These are phyloP conservation scores for Macroventuria anomochaeta DNA, from an alignment of 2,329 filamentous ascomycete species.

Conservation along the genomic window DNA sequence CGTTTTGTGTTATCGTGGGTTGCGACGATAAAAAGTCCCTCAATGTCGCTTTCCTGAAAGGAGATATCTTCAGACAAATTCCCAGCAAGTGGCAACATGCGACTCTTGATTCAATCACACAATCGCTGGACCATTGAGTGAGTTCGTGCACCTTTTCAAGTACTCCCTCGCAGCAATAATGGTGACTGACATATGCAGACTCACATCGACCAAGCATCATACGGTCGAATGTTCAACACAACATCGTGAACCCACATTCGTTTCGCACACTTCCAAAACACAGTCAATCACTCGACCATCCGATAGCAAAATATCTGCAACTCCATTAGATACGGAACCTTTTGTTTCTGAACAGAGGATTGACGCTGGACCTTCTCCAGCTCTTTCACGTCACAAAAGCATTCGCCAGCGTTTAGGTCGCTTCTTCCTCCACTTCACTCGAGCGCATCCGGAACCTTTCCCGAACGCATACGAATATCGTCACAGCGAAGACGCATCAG, in stretches of 20 bases:
- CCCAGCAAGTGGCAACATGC: conserved; percentile 12
- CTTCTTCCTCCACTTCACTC: not conserved
- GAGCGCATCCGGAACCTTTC: not conserved
- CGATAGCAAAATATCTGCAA: no score
- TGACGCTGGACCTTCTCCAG: no score
- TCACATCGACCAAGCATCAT: conserved; percentile 4
- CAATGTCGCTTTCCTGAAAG: not conserved
- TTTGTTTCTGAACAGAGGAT: not conserved
- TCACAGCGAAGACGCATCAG: not conserved
- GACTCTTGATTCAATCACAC: conserved; percentile 12
- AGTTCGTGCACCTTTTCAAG: conserved; percentile 7
- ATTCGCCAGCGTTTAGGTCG: conserved; percentile 3
- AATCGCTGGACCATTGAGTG: conserved; percentile 16
- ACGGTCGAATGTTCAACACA: not conserved
- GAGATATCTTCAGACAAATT: not conserved
- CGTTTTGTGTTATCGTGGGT: not conserved
- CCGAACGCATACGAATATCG: conserved; percentile 1
- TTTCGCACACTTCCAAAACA: not conserved
- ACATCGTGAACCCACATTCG: not conserved
- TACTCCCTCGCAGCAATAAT: not conserved
- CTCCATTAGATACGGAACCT: no score
- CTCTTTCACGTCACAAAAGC: conserved; percentile 7
- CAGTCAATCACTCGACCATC: no score
- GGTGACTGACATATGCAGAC: not conserved
- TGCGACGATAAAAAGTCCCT: conserved; percentile 8